Conservation (phyloP, 495 filamentous ascomycete genomes). For the Penicillium atrosanguineum region DNA sequence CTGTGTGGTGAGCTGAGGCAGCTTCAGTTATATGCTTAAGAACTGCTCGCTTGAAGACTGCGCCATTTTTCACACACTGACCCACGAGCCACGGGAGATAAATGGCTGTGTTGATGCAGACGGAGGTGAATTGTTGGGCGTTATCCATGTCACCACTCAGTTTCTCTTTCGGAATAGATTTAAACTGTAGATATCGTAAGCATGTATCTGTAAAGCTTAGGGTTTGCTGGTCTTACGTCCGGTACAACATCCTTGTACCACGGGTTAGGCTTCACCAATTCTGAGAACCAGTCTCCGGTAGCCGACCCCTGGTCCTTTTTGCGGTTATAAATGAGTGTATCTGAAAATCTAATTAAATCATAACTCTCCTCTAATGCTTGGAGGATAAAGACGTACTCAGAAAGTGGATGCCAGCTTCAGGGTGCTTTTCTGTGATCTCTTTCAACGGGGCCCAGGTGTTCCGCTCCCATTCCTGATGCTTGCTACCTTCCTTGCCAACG, state of each 20-base stretch:
- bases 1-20: slow-evolving; percentile 58
- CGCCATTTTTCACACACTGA: slow-evolving; percentile 70
- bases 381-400: slow-evolving; percentile 53
- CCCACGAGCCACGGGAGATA: slow-evolving; percentile 82
- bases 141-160: slow-evolving; percentile 61
- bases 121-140: slow-evolving; percentile 73
- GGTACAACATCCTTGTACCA: slow-evolving; percentile 83
- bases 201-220: not conserved
- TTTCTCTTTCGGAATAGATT: slow-evolving; percentile 50
- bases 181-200: slow-evolving; percentile 42
- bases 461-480: slow-evolving; percentile 59
- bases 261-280: slow-evolving; percentile 64
- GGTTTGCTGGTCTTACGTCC: slow-evolving; percentile 47
- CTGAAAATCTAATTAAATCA: slow-evolving; percentile 18
- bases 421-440: slow-evolving; percentile 63
- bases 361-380: too few species aligned
- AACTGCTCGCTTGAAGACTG: slow-evolving; percentile 57
- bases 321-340: slow-evolving; percentile 61
- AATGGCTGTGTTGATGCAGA: slow-evolving; percentile 87
- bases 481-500: slow-evolving; percentile 51
- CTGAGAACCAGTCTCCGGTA: slow-evolving; percentile 55
- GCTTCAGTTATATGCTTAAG: slow-evolving; percentile 75
- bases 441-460: slow-evolving; percentile 67
- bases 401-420: slow-evolving; percentile 88
- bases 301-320: slow-evolving; percentile 54